These are phyloP conservation scores for Cystoisospora suis DNA, from an alignment of 169 alveolate species.

Conservation along the genomic window DNA sequence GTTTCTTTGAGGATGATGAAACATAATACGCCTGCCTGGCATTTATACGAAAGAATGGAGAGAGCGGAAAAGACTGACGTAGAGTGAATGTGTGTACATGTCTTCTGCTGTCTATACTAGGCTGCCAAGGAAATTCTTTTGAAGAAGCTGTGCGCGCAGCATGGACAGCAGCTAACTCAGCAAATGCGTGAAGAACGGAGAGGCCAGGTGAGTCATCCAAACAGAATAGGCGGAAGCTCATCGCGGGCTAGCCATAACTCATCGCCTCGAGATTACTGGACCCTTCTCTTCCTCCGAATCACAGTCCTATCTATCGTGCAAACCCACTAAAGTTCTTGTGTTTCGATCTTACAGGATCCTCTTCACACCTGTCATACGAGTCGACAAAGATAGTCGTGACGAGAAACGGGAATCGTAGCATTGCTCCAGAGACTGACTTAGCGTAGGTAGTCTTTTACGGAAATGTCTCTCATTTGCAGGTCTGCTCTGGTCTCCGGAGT, in stretches of 20 bases:
- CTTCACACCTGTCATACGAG: background rate
- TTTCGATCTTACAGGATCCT: background rate
- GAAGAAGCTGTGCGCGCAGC: background rate
- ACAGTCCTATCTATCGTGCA: background rate
- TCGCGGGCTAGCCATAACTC: no score
- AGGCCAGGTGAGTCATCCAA: background rate
- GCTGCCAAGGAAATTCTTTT: background rate
- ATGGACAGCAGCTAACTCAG: background rate
- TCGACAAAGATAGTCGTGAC: background rate
- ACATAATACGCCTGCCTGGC: background rate
- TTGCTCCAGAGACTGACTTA: background rate
- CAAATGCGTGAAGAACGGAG: slow-evolving; percentile 26
- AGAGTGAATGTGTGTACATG: background rate
- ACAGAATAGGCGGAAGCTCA: background rate
- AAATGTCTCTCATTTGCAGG: slow-evolving; percentile 63
- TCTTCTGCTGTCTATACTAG: background rate
- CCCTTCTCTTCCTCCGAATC: background rate
- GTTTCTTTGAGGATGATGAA: background rate
- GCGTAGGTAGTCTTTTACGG: background rate
- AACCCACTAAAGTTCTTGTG: background rate
- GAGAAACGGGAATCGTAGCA: background rate
- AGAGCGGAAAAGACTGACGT: background rate
- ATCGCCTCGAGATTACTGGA: no score
- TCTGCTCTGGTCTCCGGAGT: slow-evolving; percentile 77
- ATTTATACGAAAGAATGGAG: background rate